A percentile compares a stretch with the other conserved stretches of the same genome.
Evolutionary conservation across 2,329 filamentous ascomycete genomes (phyloP).

Genomic region (Aureobasidium sp.): DNA sequence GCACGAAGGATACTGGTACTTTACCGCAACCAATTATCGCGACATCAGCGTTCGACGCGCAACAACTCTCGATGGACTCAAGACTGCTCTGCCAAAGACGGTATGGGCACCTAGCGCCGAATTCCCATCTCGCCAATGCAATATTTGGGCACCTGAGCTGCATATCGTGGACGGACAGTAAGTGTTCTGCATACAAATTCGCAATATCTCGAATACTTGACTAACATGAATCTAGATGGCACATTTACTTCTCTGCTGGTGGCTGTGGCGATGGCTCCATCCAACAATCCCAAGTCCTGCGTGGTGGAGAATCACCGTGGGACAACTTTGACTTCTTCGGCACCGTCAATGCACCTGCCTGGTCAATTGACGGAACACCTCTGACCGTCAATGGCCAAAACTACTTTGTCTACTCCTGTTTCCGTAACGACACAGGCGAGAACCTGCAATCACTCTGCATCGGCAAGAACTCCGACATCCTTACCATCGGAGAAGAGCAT

Average conservation of each 20-base stretch:
- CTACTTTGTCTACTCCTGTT: constrained; percentile 49
- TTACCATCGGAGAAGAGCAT: constrained; percentile 37
- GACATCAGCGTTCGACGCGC: constrained; percentile 46
- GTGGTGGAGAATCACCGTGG: constrained; percentile 45
- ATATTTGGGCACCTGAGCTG: constrained; percentile 51
- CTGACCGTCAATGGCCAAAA: constrained; percentile 39
- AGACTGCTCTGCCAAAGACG: constrained; percentile 41
- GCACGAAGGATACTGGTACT: constrained; percentile 47
- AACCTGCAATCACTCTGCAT: constrained; percentile 36
- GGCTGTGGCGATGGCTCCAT: constrained; percentile 32
- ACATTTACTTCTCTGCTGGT: constrained; percentile 50
- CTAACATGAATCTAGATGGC: constrained; percentile 27
- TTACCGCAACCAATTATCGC: constrained; percentile 48
- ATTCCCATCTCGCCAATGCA: constrained; percentile 42
- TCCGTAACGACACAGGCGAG: constrained; percentile 28
- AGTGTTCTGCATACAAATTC: not conserved
- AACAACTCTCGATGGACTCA: constrained; percentile 46
- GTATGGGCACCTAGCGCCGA: constrained; percentile 39
- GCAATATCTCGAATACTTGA: no score
- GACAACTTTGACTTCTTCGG: constrained; percentile 43
- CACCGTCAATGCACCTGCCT: constrained; percentile 36
- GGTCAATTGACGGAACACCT: constrained; percentile 47
- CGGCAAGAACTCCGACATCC: constrained; percentile 31
- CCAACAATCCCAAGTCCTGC: constrained; percentile 45
- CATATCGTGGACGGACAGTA: constrained; percentile 38